These are phyloP conservation scores for Saccharomycopsis schoenii DNA, from an alignment of 805 yeast species.

Conservation along the genomic window DNA sequence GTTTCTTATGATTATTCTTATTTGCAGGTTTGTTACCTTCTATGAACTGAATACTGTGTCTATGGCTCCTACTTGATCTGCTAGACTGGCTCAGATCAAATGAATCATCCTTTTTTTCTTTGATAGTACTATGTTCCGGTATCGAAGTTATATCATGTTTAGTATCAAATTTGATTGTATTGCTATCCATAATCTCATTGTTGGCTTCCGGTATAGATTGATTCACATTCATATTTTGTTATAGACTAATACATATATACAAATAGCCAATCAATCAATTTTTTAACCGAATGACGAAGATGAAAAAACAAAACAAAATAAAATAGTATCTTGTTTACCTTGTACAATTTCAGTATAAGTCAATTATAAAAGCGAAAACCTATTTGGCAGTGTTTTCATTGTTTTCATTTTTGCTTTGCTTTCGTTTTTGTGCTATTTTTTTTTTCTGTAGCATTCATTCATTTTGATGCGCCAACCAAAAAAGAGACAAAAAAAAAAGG, in stretches of 20 bases:
- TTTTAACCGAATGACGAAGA: neutral
- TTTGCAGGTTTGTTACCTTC: neutral
- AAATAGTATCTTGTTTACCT: neutral
- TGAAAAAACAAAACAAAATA: neutral
- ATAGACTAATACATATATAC: neutral
- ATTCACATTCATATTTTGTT: neutral
- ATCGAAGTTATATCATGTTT: neutral
- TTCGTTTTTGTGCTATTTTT: neutral
- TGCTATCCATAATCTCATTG: neutral
- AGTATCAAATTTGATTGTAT: neutral
- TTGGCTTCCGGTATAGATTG: neutral
- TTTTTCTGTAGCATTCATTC: neutral
- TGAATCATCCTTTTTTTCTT: neutral
- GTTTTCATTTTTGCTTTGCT: neutral
- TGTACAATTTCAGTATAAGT: neutral
- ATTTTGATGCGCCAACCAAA: neutral
- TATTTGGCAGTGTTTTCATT: neutral
- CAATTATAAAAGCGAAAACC: no score
- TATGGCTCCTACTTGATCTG: neutral
- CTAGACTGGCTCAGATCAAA: neutral
- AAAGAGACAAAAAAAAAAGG: constrained; percentile 3
- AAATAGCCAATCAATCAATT: neutral
- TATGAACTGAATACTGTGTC: neutral
- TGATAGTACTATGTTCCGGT: neutral
- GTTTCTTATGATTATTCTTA: neutral